Conservation (phyloP, 768 basidiomycete genomes). For the Dendrothele bispora region DNA sequence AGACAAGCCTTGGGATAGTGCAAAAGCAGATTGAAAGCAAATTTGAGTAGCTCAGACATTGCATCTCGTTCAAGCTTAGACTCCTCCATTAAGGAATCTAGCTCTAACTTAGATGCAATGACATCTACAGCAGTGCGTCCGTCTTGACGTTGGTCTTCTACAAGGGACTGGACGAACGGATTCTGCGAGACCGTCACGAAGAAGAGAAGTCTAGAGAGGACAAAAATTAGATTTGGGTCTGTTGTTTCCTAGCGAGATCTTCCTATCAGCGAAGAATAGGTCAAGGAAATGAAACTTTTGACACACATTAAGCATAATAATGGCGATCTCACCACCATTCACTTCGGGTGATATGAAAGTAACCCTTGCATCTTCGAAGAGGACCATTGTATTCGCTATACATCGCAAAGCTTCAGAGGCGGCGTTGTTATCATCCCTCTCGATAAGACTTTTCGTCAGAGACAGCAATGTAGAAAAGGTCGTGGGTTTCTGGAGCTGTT, state of each 20-base stretch:
- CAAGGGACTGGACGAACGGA: constrained; percentile 54
- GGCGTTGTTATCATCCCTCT: constrained; percentile 59
- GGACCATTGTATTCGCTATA: constrained; percentile 75
- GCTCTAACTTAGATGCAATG: constrained; percentile 59
- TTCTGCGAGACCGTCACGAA: constrained; percentile 59
- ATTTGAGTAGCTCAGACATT: constrained; percentile 79
- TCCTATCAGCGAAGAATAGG: no score
- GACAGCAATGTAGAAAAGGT: constrained; percentile 60
- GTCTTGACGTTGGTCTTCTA: constrained; percentile 62
- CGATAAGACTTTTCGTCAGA: constrained; percentile 47
- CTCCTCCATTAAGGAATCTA: constrained; percentile 45
- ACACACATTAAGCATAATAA: constrained; percentile 60
- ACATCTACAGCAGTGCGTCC: constrained; percentile 60
- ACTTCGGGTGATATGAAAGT: constrained; percentile 59
- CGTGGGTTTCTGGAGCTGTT: constrained; percentile 48
- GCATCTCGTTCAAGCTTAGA: constrained; percentile 65
- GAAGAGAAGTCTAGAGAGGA: constrained; percentile 75
- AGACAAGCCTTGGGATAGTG: constrained; percentile 74
- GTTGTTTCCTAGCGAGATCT: constrained; percentile 53
- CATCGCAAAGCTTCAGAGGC: constrained; percentile 70
- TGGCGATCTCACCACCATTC: constrained; percentile 57
- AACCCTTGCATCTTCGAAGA: constrained; percentile 59
- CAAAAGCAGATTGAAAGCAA: constrained; percentile 76
- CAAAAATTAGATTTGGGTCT: constrained; percentile 64
- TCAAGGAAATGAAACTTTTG: background rate